Evolutionary conservation across 345 rosid genomes (phyloP).

Genomic region (Salix udensis): DNA sequence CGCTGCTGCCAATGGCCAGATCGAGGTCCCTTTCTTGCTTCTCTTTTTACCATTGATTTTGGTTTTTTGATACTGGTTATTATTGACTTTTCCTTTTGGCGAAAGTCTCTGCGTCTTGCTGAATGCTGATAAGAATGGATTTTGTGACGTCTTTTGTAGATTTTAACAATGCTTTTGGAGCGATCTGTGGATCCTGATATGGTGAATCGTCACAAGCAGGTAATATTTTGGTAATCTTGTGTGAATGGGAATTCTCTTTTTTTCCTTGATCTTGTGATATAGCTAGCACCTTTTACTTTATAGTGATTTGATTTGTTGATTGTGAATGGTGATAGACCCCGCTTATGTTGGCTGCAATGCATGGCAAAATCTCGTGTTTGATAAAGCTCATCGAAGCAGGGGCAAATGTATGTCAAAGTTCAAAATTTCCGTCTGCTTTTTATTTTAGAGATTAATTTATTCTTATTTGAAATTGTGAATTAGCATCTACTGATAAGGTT

Average conservation of each 20-base stretch:
- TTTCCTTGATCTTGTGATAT: not conserved
- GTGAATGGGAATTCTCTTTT: not conserved
- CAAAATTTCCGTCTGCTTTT: not conserved
- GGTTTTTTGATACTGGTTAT: not conserved
- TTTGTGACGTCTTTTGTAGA: constrained; percentile 38
- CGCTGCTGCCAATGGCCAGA: constrained; percentile 97
- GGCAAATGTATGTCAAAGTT: constrained; percentile 67
- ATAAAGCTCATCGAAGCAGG: constrained; percentile 86
- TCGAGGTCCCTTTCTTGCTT: constrained; percentile 54
- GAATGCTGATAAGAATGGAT: constrained; percentile 20
- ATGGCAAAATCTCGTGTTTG: constrained; percentile 78
- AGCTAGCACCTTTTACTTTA: not conserved
- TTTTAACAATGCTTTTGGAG: constrained; percentile 67
- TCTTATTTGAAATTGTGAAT: not conserved
- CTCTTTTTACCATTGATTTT: constrained; percentile 1
- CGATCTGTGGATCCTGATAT: constrained; percentile 72
- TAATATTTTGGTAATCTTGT: constrained; percentile 10
- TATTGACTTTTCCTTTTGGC: not conserved
- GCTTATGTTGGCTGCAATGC: constrained; percentile 96
- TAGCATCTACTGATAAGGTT: constrained; percentile 4
- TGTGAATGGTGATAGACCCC: constrained; percentile 60
- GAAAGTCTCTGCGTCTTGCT: not conserved
- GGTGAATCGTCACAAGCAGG: constrained; percentile 94
- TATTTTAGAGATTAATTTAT: not conserved
- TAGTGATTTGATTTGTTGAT: constrained; percentile 13